Conservation (phyloP, 2,329 filamentous ascomycete genomes). For the Botryotinia narcissicola region DNA sequence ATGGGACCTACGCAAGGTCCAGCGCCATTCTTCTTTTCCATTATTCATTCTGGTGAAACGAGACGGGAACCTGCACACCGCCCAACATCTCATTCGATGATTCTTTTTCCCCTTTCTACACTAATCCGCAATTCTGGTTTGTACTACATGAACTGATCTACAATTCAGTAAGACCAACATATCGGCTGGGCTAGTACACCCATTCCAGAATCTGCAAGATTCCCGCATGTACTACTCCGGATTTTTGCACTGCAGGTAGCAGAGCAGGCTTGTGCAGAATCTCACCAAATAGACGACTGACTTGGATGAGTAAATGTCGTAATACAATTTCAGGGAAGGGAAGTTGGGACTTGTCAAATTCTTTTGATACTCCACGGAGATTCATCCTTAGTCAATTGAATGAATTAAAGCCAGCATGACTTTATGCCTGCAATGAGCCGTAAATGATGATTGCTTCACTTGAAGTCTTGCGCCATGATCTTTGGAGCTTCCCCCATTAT, state of each 20-base stretch:
- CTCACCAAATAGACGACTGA: conserved; percentile 22
- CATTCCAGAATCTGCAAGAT: conserved; percentile 25
- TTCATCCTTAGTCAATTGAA: conserved; percentile 2
- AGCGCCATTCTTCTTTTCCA: conserved; percentile 13
- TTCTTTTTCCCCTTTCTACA: background rate
- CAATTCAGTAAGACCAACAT: background rate
- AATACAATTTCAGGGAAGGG: background rate
- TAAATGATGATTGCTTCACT: conserved; percentile 18
- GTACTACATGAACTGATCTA: conserved; percentile 18
- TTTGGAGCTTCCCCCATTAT: conserved; percentile 1
- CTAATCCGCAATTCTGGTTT: conserved; percentile 17
- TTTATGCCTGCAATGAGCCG: conserved; percentile 19
- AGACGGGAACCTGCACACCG: conserved; percentile 25
- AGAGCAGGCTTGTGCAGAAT: conserved; percentile 25
- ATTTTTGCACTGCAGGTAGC: conserved; percentile 19
- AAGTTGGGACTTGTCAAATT: conserved; percentile 7
- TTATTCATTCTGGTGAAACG: conserved; percentile 18
- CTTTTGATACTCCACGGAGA: background rate
- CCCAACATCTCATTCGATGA: conserved; percentile 11
- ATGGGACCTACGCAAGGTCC: conserved; percentile 17
- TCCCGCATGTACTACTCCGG: conserved; percentile 23
- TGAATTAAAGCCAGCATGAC: conserved; percentile 8
- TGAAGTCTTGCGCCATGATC: conserved; percentile 16
- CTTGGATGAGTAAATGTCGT: background rate
- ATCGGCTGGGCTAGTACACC: conserved; percentile 10